Evolutionary conservation across 495 filamentous ascomycete genomes (phyloP), one percentile per base, ranked within the genome.

Genomic region (Daldinia grandis): DNA sequence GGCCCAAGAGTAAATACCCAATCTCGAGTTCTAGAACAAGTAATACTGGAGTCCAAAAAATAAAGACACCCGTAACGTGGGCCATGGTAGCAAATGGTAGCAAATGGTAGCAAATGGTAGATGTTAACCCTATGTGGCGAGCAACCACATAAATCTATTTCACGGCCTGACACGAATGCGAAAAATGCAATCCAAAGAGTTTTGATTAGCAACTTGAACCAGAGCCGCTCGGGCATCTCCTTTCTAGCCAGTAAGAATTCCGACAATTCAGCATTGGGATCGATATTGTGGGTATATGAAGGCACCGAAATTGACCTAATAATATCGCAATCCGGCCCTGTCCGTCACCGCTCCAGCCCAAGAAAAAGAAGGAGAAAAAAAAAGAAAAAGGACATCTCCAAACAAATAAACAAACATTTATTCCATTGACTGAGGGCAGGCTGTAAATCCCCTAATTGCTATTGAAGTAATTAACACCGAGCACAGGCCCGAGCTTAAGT

Each of bases 401-500:
- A 25, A 51, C 1, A 51, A 25, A 51, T 2, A 51, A 27, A 35
- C 10, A 35, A 35, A 14, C 33, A 14, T 35, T 17, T 27, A 54
- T 31, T 30, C 27, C 30, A 38, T n/a, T 9, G 14, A 27, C 54
- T n/a, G 17, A 63, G 28, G 24, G 27, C 24, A 37, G 17, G 37
- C 12, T 56, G 50, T 15, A 47, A 17, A 15, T 33, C 28, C 31
- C 12, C 24, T 72, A 72, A 30, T 72, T 72, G 31, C 69, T 67
- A 9, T 64, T 65, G 70, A 88, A 88, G 67, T 84, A 89, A 73
- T 87, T 89, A 27, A 78, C 81, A 40, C 86, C 87, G 54, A 89
- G 38, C 24, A 81, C 73, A 10, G 76, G 68, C 24, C 84, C 86
- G 21, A 89, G 70, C 5, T 80, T 79, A 31, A 81, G 53, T 66